Percentiles rank a stretch among this genome's conserved stretches.
These are phyloP conservation scores for Phytophthora pinifolia DNA, from an alignment of 352 stramenopile genomes.

Conservation along the genomic window DNA sequence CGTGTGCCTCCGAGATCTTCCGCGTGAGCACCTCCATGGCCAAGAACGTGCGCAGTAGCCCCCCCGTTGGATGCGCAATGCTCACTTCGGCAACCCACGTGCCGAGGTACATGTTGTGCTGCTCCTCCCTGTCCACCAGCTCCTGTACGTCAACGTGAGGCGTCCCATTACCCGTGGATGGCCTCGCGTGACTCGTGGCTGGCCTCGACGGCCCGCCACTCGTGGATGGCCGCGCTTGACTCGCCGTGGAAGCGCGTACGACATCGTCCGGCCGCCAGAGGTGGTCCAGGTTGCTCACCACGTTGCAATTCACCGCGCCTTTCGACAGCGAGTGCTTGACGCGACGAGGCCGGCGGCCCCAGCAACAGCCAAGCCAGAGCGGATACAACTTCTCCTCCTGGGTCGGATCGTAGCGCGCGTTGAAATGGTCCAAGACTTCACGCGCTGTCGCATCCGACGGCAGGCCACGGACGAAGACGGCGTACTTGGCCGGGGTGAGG, in stretches of 20 bases:
- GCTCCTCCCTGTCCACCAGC: slow-evolving; percentile 9
- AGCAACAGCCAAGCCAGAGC: slow-evolving; percentile 70
- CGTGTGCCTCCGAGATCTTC: slow-evolving; percentile 56
- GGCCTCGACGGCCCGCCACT: not conserved
- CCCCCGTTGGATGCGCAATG: slow-evolving; percentile 73
- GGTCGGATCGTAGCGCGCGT: slow-evolving; percentile 66
- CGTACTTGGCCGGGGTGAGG: slow-evolving; percentile 79
- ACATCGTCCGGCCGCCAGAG: slow-evolving; percentile 33
- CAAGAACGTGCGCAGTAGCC: slow-evolving; percentile 69
- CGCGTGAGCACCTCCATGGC: slow-evolving; percentile 67
- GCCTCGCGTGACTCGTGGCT: not conserved
- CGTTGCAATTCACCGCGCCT: slow-evolving; percentile 40
- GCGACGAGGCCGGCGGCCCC: slow-evolving; percentile 43
- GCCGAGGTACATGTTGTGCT: slow-evolving; percentile 58
- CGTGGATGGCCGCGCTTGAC: slow-evolving; percentile 2
- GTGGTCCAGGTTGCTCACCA: slow-evolving; percentile 72
- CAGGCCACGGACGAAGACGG: slow-evolving; percentile 73
- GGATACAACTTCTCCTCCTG: slow-evolving; percentile 63
- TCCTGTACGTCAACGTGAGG: slow-evolving; percentile 2
- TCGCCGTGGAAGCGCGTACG: slow-evolving; percentile 1
- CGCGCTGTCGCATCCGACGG: slow-evolving; percentile 58
- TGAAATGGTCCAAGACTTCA: slow-evolving; percentile 82
- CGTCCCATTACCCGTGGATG: not conserved
- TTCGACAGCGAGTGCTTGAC: slow-evolving; percentile 49
- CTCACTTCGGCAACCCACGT: slow-evolving; percentile 90